Evolutionary conservation across 345 rosid genomes (phyloP).

Genomic region (Linum lewisii): DNA sequence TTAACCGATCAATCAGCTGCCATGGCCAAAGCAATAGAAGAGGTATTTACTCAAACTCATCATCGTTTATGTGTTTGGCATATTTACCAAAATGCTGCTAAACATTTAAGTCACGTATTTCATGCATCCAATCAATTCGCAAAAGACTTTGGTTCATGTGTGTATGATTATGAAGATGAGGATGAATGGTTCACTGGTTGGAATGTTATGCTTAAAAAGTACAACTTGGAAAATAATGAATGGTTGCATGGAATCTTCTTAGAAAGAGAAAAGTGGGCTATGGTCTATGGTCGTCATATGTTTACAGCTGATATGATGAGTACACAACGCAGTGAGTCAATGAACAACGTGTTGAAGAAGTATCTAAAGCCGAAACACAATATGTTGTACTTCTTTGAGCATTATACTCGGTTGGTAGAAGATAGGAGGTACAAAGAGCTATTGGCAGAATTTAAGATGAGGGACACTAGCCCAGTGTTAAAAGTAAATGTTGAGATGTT

Average conservation of each 20-base stretch:
- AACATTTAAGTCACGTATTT: slow-evolving; percentile 21
- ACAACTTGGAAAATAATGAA: slow-evolving; percentile 22
- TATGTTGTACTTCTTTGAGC: slow-evolving; percentile 21
- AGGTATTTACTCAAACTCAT: slow-evolving; percentile 14
- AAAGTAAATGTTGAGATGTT: slow-evolving; percentile 25
- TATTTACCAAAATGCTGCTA: slow-evolving; percentile 22
- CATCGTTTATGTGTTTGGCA: slow-evolving; percentile 30
- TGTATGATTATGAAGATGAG: slow-evolving; percentile 23
- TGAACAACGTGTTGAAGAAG: slow-evolving; percentile 20
- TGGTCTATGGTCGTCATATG: slow-evolving; percentile 22
- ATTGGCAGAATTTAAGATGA: slow-evolving; percentile 27
- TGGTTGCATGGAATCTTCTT: slow-evolving; percentile 20
- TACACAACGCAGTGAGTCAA: slow-evolving; percentile 14
- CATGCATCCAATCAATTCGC: slow-evolving; percentile 17
- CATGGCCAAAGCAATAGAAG: slow-evolving; percentile 17
- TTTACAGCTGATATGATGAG: slow-evolving; percentile 22
- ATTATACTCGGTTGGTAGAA: slow-evolving; percentile 17
- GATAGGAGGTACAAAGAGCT: slow-evolving; percentile 29
- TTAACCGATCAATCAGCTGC: slow-evolving; percentile 32
- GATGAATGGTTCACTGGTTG: slow-evolving; percentile 24
- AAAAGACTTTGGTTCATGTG: slow-evolving; percentile 21
- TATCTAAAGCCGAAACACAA: slow-evolving; percentile 21
- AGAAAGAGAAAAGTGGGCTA: slow-evolving; percentile 29
- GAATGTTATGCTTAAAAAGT: slow-evolving; percentile 22
- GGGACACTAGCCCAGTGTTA: slow-evolving; percentile 17